Evolutionary conservation across 345 rosid genomes (phyloP), one percentile per base, ranked within the genome.

Genomic region (Lenwebbia sp.): DNA sequence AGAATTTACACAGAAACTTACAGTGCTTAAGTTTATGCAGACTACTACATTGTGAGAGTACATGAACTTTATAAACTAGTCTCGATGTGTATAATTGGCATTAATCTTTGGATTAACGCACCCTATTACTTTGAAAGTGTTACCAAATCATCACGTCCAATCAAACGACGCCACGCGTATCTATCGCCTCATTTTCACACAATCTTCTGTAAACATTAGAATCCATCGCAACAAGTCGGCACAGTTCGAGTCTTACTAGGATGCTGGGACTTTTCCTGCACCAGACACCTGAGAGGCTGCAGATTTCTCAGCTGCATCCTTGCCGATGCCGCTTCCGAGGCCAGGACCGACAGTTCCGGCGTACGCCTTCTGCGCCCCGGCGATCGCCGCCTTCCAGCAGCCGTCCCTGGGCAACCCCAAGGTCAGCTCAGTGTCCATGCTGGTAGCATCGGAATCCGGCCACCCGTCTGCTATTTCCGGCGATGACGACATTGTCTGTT

Each of bases 351-450:
- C 5, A 2, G 47, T 70, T 37, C 26, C 5, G 12, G 81, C 47
- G 81, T 19, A 70, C 26, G 47, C 81, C 47, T 47, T 70, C 81
- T 70, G 37, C 25, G 13, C 81, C 2, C 81, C 81, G 2, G 81
- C 12, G 25, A 70, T 54, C 56, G 11, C 33, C 28, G 26, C 75
- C 33, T 62, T 33, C 5, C 75, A 57, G 17, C 88, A 3, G 13
- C 51, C 23, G 30, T 74, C 84, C 41, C 90, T 87, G 15, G 87
- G 89, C 78, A 87, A 40, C 33, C 90, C 88, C 65, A 88, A 62
- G 62, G 89, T 87, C 53, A 90, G 88, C 84, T 87, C 87, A 2
- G 91, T 90, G 19, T 88, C 89, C 49, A 83, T 57, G 25, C 85
- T 54, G 25, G 17, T 85, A 87, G 23, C 47, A 12, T 70, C 41